These are phyloP conservation scores for Irpex sp. DNA, from an alignment of 1,284 basidiomycete species.

Conservation along the genomic window DNA sequence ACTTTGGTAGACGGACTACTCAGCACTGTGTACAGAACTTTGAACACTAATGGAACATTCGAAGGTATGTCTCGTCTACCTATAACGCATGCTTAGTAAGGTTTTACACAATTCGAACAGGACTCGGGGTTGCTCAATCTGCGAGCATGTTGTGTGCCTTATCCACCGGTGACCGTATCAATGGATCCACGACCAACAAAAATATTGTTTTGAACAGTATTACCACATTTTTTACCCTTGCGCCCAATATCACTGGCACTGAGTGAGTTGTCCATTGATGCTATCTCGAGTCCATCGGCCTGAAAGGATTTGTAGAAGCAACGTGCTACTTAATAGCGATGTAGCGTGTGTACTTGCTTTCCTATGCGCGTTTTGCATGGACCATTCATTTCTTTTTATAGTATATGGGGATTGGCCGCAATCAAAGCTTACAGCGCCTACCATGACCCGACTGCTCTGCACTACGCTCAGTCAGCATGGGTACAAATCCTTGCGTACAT, in stretches of 20 bases:
- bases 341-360: not conserved
- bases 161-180: not conserved
- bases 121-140: not conserved
- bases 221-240: not conserved
- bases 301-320: not conserved
- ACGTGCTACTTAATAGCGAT: not conserved
- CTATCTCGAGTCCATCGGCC: not conserved
- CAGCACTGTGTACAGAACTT: not conserved
- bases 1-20: not conserved
- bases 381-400: not conserved
- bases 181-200: not conserved
- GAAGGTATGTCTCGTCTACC: not conserved
- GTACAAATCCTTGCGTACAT: not conserved
- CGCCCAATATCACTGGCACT: not conserved
- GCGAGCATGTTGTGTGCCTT: not conserved
- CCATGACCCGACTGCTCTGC: not conserved
- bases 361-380: not conserved
- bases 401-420: not conserved
- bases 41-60: not conserved
- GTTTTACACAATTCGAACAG: not conserved
- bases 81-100: not conserved
- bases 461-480: not conserved
- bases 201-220: not conserved
- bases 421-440: conserved; percentile 1
- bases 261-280: not conserved